Evolutionary conservation across 2,329 filamentous ascomycete species (phyloP).

Genomic region (Trichocomaceae sp.): DNA sequence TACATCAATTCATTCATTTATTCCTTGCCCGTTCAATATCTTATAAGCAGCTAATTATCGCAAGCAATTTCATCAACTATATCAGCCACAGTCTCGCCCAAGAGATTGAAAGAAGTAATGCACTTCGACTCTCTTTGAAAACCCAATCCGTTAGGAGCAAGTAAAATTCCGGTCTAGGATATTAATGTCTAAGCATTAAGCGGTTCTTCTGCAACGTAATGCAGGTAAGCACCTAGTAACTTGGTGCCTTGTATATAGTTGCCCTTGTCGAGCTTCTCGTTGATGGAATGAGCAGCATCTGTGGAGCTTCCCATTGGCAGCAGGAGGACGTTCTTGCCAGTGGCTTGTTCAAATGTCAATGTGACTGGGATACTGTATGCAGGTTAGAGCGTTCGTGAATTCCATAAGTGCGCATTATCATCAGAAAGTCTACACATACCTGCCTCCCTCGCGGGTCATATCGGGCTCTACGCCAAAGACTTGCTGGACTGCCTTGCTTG

Average conservation of each 20-base stretch:
- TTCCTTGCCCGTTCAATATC: background rate
- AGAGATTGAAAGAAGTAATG: background rate
- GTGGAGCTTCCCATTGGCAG: constrained; percentile 97
- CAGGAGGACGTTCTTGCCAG: constrained; percentile 93
- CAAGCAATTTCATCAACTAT: background rate
- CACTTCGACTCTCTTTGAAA: background rate
- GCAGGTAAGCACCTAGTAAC: constrained; percentile 86
- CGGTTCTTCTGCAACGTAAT: constrained; percentile 90
- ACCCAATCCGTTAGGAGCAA: background rate
- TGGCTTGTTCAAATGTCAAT: constrained; percentile 93
- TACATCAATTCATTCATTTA: background rate
- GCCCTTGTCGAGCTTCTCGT: constrained; percentile 93
- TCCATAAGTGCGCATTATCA: background rate
- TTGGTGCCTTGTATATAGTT: constrained; percentile 99
- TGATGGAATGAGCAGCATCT: constrained; percentile 93
- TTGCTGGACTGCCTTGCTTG: constrained; percentile 89
- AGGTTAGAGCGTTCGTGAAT: background rate
- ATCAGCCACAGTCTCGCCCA: background rate
- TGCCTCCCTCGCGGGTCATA: constrained; percentile 91
- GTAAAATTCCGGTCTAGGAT: background rate
- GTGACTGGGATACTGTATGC: constrained; percentile 82
- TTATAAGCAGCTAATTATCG: background rate
- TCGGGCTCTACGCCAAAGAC: constrained; percentile 93
- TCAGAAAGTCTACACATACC: constrained; percentile 44
- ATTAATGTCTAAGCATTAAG: constrained; percentile 28